Evolutionary conservation across 768 basidiomycete genomes (phyloP), one percentile per base, ranked within the genome.

Genomic region (Termitomyces sp.): DNA sequence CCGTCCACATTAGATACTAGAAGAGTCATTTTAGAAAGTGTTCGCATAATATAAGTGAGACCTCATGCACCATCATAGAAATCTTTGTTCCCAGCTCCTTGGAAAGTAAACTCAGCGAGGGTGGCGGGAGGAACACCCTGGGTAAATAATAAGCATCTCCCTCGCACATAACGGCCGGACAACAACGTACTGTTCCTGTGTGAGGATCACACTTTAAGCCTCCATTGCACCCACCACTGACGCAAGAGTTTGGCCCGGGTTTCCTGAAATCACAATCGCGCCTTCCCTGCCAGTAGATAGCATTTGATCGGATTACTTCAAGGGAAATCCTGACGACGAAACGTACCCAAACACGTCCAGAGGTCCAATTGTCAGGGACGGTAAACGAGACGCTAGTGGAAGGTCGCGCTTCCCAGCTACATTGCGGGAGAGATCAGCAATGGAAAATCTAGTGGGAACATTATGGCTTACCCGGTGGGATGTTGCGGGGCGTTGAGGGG

Each of bases 101-200:
- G 64, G 10, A 89, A 71, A 17, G 85, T 88, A 75, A 82, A 89
- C 66, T 90, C 87, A 0, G 89, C 89, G 40, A 90, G 73, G 5
- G 83, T 80, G 10, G 83, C 88, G 48, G 89, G 89, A 36, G 88
- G 87, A 15, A 86, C 80, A 53, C 85, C 86, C 78, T 79, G 10
- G 8, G 5, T 25, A 20, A 53, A 14, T 53, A 1, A 38, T 3
- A 38, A 25, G 25, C 12, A 37, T 36, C 25, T 25, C 12, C 4
- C 4, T 29, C 40, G 3, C 3, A 17, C 38, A 15, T 3, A 54
- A 7, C 12, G 37, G 37, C 25, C 25, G 25, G 37, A 40, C 12
- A 29, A 37, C 9, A 15, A 64, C 75, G 60, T 66, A 80, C 79
- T n/a, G 85, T 85, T 43, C 83, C 86, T 36, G 79, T 79, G 40